These are phyloP conservation scores for Arthrinium phaeospermum DNA, from an alignment of 2,329 filamentous ascomycete genomes.

Conservation along the genomic window DNA sequence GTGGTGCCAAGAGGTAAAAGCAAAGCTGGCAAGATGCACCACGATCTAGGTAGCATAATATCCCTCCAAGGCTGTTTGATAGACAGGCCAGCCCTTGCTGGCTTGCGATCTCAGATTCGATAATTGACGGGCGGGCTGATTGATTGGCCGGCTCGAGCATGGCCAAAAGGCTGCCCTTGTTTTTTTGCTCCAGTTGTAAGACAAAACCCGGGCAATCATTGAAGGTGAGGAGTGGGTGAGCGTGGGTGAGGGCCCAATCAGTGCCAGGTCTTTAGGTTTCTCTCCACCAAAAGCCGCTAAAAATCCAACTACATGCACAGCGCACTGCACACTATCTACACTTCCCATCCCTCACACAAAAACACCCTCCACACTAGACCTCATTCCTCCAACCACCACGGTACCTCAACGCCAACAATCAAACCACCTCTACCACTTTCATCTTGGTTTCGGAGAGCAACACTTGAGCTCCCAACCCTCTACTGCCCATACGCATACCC, in stretches of 20 bases:
- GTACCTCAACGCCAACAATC: not conserved
- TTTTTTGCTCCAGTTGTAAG: conserved; percentile 6
- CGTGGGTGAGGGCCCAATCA: not conserved
- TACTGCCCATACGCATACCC: not conserved
- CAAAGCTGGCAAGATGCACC: not conserved
- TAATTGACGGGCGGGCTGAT: not conserved
- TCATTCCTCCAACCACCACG: conserved; percentile 18
- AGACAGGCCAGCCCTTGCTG: not conserved
- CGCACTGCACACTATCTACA: conserved; percentile 7
- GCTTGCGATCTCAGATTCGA: conserved; percentile 2
- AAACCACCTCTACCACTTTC: not conserved
- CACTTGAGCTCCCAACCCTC: not conserved
- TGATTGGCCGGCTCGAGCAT: not conserved
- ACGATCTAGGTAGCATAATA: not conserved
- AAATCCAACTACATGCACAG: not conserved
- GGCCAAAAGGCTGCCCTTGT: conserved; percentile 2
- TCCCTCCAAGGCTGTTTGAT: not conserved
- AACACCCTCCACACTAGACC: conserved; percentile 13
- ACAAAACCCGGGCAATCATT: not conserved
- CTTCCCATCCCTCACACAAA: conserved; percentile 17
- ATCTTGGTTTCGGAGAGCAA: not conserved
- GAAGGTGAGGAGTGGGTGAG: conserved; percentile 1
- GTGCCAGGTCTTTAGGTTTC: not conserved
- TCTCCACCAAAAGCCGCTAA: conserved; percentile 6
- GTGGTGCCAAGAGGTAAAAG: not conserved